These are phyloP conservation scores for Allium fistulosum DNA, from an alignment of 106 monocot species.

Conservation along the genomic window DNA sequence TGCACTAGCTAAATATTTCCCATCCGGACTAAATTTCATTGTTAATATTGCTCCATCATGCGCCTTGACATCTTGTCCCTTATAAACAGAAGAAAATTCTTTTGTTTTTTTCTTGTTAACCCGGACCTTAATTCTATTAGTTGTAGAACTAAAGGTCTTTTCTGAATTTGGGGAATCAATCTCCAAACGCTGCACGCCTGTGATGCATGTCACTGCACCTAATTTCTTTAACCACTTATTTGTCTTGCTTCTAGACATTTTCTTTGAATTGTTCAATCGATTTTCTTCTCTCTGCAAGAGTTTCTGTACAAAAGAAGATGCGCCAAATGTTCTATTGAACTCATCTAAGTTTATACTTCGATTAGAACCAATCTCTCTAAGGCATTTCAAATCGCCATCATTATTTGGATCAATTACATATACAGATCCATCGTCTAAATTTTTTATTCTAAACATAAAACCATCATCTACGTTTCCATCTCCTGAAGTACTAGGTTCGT, in stretches of 20 bases:
- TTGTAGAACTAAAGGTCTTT: not conserved
- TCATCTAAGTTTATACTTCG: constrained; percentile 14
- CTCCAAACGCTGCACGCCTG: constrained; percentile 21
- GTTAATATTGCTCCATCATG: constrained; percentile 67
- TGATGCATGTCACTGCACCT: constrained; percentile 39
- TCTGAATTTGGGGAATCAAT: constrained; percentile 7
- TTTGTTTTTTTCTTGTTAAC: constrained; percentile 40
- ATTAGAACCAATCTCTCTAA: constrained; percentile 26
- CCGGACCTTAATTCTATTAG: constrained; percentile 49
- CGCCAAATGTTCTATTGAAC: constrained; percentile 24
- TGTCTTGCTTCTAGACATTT: constrained; percentile 9
- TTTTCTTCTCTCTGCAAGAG: constrained; percentile 38
- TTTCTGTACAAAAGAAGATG: constrained; percentile 27
- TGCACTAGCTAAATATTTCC: constrained; percentile 66
- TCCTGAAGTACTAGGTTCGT: constrained; percentile 10
- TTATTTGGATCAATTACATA: constrained; percentile 18
- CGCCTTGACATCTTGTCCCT: constrained; percentile 58
- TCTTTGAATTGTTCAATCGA: constrained; percentile 13
- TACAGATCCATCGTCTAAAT: constrained; percentile 37
- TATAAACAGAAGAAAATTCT: constrained; percentile 81
- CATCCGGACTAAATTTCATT: constrained; percentile 87
- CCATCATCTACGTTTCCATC: constrained; percentile 13
- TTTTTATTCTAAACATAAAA: constrained; percentile 25
- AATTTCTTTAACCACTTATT: constrained; percentile 59
- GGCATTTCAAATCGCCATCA: constrained; percentile 20